Base-by-base conservation (phyloP, 163 green algal genomes). In the Volvox carteri region DNA sequence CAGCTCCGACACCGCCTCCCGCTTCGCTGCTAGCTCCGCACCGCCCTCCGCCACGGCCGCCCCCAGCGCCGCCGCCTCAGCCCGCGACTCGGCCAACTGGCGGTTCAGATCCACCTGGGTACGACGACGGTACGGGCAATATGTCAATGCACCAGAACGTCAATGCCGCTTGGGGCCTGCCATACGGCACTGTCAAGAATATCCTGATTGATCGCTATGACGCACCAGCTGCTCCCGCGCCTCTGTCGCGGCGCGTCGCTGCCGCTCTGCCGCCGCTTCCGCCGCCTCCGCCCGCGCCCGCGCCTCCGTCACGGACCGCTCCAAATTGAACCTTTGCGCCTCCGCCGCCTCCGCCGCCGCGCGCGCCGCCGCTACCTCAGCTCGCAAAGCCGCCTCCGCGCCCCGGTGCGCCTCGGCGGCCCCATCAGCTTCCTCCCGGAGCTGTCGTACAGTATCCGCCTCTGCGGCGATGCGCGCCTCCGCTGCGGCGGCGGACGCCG, bases 21-120 rank as follows among this genome's bases (percentile, higher is more conserved):
- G 67, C 83, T 73, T 83, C 4, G 83, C 33, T 23, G 83, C 83
- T 67, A 88, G 83, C 83, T 88, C 83, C 35, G 48, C 67, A 19
- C 83, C 68, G 35, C 35, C n/a, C 68, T 88, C 83, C 48, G 72
- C 48, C 48, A 81, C 68, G 16, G 83, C 83, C 50, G 67, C 68
- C 68, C 48, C 83, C 35, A 88, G 68, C 37, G 48, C 83, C 48
- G 83, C 70, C 11, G 21, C 39, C 25, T 44, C 28, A 21, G 68
- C 46, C 3, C 83, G 83, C 4, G 50, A 54, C 18, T 81, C 67
- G 0, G 35, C 48, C 48, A 81, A 25, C 50, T 88, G 83, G 2
- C 68, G 67, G 9, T 18, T 23, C 14, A 46, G 33, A 25, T 88
- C 68, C 11, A 48, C 48, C 83, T 88, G 42, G 68, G 37, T 12